Percentiles rank a stretch among this genome's conserved stretches.
Evolutionary conservation across 2,329 filamentous ascomycete species (phyloP).

Genomic region (Lanzia echinophila): DNA sequence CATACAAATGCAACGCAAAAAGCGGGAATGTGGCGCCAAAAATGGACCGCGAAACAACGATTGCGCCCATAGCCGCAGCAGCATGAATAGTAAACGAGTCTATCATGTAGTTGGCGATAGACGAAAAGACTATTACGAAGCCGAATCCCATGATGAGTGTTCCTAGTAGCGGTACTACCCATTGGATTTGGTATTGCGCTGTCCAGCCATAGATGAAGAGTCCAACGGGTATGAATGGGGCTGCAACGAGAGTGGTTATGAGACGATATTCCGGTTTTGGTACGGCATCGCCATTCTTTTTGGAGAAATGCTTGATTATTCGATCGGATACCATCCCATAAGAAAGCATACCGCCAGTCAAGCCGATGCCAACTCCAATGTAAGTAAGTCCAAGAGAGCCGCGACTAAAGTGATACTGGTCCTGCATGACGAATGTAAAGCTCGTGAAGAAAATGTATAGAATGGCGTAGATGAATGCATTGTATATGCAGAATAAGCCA

Average conservation of each 20-base stretch:
- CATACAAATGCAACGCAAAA: slow-evolving; percentile 23
- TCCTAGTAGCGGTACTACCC: slow-evolving; percentile 33
- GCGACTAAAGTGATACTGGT: slow-evolving; percentile 30
- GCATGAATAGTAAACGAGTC: slow-evolving; percentile 32
- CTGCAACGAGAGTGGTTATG: slow-evolving; percentile 31
- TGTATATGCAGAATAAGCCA: slow-evolving; percentile 28
- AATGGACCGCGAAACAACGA: slow-evolving; percentile 27
- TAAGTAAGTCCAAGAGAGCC: slow-evolving; percentile 33
- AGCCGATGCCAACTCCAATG: slow-evolving; percentile 32
- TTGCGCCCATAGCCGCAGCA: slow-evolving; percentile 29
- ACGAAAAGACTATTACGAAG: background rate
- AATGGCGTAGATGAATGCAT: slow-evolving; percentile 31
- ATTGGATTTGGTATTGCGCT: slow-evolving; percentile 32
- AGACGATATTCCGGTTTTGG: slow-evolving; percentile 36
- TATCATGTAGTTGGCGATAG: slow-evolving; percentile 29
- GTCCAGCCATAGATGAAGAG: slow-evolving; percentile 44
- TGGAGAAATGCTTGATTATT: slow-evolving; percentile 35
- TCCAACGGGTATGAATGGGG: slow-evolving; percentile 32
- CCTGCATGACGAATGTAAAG: slow-evolving; percentile 32
- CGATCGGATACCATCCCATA: slow-evolving; percentile 21
- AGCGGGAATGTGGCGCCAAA: slow-evolving; percentile 27
- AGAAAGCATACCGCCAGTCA: slow-evolving; percentile 17
- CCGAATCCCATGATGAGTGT: background rate
- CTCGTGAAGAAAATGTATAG: slow-evolving; percentile 34
- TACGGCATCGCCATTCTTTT: slow-evolving; percentile 37